These are phyloP conservation scores for Mortierella sp. DNA, from an alignment of 371 early-diverging fungal genomes.

Conservation along the genomic window DNA sequence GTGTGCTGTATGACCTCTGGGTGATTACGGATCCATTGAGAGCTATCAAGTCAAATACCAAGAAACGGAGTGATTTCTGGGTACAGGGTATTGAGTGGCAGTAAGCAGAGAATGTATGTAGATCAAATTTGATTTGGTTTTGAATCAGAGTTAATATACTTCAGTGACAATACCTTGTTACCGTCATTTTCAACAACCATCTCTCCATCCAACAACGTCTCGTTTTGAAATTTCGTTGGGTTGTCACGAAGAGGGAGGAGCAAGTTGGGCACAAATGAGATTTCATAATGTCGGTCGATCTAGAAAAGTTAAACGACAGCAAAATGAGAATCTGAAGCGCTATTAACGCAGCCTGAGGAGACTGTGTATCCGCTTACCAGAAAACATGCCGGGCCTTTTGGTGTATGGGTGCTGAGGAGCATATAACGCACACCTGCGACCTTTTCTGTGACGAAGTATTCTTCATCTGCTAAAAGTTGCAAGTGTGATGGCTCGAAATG, in stretches of 20 bases:
- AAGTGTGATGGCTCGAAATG: slow-evolving; percentile 78
- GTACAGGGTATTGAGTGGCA: not conserved
- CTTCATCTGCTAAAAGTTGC: slow-evolving; percentile 74
- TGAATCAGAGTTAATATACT: not conserved
- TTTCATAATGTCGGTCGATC: slow-evolving; percentile 78
- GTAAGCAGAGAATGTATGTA: not conserved
- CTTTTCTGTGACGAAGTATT: slow-evolving; percentile 93
- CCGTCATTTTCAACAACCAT: slow-evolving; percentile 71
- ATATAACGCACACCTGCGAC: slow-evolving; percentile 90
- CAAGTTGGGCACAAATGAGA: slow-evolving; percentile 76
- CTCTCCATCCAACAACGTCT: slow-evolving; percentile 87
- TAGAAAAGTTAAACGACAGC: slow-evolving; percentile 32
- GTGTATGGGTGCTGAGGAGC: slow-evolving; percentile 68
- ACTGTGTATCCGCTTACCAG: slow-evolving; percentile 60
- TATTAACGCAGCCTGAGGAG: not conserved
- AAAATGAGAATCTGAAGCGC: not conserved
- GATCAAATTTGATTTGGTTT: not conserved
- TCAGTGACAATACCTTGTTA: slow-evolving; percentile 59
- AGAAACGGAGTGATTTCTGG: slow-evolving; percentile 71
- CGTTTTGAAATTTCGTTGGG: slow-evolving; percentile 70
- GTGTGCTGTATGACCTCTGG: slow-evolving; percentile 71
- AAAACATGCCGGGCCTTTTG: slow-evolving; percentile 72
- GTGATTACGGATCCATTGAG: slow-evolving; percentile 68
- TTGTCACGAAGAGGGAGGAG: slow-evolving; percentile 67
- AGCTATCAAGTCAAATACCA: slow-evolving; percentile 79